A percentile compares a stretch with the other conserved stretches of the same genome.
These are phyloP conservation scores for Trametes versicolor DNA, from an alignment of 1,284 basidiomycete genomes.

Conservation along the genomic window DNA sequence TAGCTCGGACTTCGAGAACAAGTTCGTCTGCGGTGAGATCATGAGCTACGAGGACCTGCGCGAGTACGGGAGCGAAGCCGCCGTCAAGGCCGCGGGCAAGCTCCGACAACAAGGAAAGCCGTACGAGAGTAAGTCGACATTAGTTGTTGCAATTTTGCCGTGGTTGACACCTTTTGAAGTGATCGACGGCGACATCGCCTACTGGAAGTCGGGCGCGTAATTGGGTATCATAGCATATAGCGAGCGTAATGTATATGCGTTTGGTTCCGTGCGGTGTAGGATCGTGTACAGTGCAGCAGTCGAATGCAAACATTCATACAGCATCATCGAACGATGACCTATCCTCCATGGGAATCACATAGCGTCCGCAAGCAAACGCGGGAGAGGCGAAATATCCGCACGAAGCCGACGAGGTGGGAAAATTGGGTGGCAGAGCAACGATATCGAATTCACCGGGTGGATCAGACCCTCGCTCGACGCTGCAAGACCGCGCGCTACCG, in stretches of 20 bases:
- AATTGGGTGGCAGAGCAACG: background rate
- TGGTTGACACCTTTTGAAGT: constrained; percentile 51
- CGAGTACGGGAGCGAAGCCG: constrained; percentile 90
- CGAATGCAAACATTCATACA: constrained; percentile 12
- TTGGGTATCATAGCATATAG: constrained; percentile 14
- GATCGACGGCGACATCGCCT: constrained; percentile 86
- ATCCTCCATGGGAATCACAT: background rate
- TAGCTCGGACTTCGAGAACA: constrained; percentile 95
- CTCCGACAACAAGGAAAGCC: constrained; percentile 97
- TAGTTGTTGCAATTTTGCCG: background rate
- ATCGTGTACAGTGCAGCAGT: constrained; percentile 33
- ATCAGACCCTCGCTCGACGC: background rate
- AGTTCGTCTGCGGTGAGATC: constrained; percentile 99
- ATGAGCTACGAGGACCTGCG: constrained; percentile 94
- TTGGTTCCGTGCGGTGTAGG: constrained; percentile 28
- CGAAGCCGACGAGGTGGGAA: constrained; percentile 4
- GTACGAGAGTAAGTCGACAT: constrained; percentile 79
- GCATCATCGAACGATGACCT: background rate
- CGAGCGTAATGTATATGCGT: constrained; percentile 14
- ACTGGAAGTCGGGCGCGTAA: constrained; percentile 76
- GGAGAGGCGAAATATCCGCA: background rate
- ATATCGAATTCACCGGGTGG: background rate
- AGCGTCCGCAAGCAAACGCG: background rate
- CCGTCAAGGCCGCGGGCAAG: constrained; percentile 96
- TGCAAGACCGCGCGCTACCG: background rate